These are phyloP conservation scores for Hordeum vulgare DNA, from an alignment of 176 grass and related monocot species.

Conservation along the genomic window MorexV3_pseudomolecules_assembly NC_058522.1:106570901-106571400, in stretches of 20 bases:
- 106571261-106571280: background rate
- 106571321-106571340: background rate
- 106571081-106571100: conserved; percentile 41
- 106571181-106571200: conserved; percentile 96
- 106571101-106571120: too few species aligned
- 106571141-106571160: conserved; percentile 70
- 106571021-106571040: conserved; percentile 90
- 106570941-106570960: background rate
- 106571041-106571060: conserved; percentile 85
- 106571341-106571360: background rate
- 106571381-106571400: background rate
- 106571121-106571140: conserved; percentile 56
- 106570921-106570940: background rate
- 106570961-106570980: too few species aligned
- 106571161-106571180: conserved; percentile 87
- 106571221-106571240: background rate
- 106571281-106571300: background rate
- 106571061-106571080: conserved; percentile 83
- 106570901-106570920: background rate
- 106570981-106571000: conserved; percentile 29
- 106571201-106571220: too few species aligned
- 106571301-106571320: background rate
- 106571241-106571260: background rate
- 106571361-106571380: background rate
- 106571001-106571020: conserved; percentile 64